These are phyloP conservation scores for Lepidopterella palustris DNA, from an alignment of 495 filamentous ascomycete species.

Conservation along the genomic window DNA sequence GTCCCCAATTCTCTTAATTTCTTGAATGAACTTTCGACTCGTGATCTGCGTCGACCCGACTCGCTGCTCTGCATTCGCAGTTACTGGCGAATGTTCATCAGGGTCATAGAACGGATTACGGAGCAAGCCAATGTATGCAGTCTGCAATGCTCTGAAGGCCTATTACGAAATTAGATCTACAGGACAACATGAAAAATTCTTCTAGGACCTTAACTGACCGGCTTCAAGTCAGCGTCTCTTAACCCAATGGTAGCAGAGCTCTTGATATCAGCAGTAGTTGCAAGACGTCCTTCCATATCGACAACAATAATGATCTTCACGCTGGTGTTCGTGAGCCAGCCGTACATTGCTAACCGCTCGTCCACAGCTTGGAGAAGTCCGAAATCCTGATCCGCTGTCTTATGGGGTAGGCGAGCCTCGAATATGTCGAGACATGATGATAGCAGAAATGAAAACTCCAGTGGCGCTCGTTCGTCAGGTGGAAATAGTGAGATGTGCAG, in stretches of 20 bases:
- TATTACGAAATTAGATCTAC: slow-evolving; percentile 28
- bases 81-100: slow-evolving; percentile 63
- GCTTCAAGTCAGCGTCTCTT: slow-evolving; percentile 75
- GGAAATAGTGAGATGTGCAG: slow-evolving; percentile 90
- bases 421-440: slow-evolving; percentile 91
- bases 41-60: slow-evolving; percentile 61
- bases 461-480: slow-evolving; percentile 50
- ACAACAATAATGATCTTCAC: slow-evolving; percentile 82
- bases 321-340: slow-evolving; percentile 95
- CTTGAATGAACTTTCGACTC: slow-evolving; percentile 70
- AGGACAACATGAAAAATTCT: not conserved
- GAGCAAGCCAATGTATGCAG: slow-evolving; percentile 77
- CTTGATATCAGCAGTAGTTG: slow-evolving; percentile 30
- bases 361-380: slow-evolving; percentile 89
- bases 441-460: slow-evolving; percentile 88
- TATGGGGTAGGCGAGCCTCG: slow-evolving; percentile 61
- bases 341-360: slow-evolving; percentile 85
- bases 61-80: slow-evolving; percentile 35
- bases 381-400: slow-evolving; percentile 72
- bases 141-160: slow-evolving; percentile 88
- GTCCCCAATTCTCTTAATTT: slow-evolving; percentile 80
- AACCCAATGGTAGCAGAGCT: slow-evolving; percentile 48
- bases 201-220: slow-evolving; percentile 43
- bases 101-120: slow-evolving; percentile 95
- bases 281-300: slow-evolving; percentile 64